A percentile compares a stretch with the other conserved stretches of the same genome.
These are phyloP conservation scores for Vitis cinerea DNA, from an alignment of 164 flowering plant species.

Conservation along the genomic window DNA sequence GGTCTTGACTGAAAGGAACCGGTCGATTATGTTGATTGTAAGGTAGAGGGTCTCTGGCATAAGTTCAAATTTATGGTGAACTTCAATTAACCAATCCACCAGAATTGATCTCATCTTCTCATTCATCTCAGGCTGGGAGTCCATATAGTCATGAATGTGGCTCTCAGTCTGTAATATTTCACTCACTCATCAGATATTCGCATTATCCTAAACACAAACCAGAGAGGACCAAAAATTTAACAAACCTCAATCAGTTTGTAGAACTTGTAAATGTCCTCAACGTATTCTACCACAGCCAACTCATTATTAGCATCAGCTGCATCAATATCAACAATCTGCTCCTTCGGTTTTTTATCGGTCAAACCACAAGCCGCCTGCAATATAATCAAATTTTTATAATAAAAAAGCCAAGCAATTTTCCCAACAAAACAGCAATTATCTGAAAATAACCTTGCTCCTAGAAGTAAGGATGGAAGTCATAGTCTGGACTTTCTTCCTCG, in stretches of 20 bases:
- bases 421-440: no score
- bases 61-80: slow-evolving; percentile 46
- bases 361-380: slow-evolving; percentile 40
- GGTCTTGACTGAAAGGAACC: slow-evolving; percentile 33
- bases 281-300: slow-evolving; percentile 49
- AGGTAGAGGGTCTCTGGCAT: slow-evolving; percentile 57
- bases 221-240: neutral
- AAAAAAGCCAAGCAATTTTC: neutral
- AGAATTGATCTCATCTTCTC: slow-evolving; percentile 48
- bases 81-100: slow-evolving; percentile 53
- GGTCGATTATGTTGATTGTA: slow-evolving; percentile 42
- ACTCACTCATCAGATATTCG: neutral
- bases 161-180: slow-evolving; percentile 27
- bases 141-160: slow-evolving; percentile 32
- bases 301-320: slow-evolving; percentile 38
- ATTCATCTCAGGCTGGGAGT: slow-evolving; percentile 32
- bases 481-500: slow-evolving; percentile 17
- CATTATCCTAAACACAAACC: no score
- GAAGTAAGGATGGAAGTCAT: slow-evolving; percentile 48
- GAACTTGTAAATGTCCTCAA: slow-evolving; percentile 52
- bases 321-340: slow-evolving; percentile 36
- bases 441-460: slow-evolving; percentile 41
- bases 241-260: slow-evolving; percentile 44
- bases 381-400: neutral
- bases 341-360: slow-evolving; percentile 14